Evolutionary conservation across 306 rosid species (phyloP).

Genomic region (Vigna hirtella): DNA sequence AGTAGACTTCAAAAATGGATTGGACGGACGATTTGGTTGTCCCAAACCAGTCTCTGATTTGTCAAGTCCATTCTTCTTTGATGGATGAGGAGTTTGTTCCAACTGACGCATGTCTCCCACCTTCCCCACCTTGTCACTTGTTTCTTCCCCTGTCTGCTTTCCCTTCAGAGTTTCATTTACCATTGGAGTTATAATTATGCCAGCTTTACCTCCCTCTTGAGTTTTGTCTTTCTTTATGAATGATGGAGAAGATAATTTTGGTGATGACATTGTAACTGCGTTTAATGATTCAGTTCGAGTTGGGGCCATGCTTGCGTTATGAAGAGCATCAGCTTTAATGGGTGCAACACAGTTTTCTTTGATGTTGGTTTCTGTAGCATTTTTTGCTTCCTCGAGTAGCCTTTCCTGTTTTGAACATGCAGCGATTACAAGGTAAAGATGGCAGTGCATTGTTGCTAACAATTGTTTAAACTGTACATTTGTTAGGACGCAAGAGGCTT

Average conservation of each 20-base stretch:
- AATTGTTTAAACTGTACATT: neutral
- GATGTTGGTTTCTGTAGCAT: constrained; percentile 40
- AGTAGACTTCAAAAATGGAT: constrained; percentile 86
- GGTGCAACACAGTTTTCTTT: constrained; percentile 48
- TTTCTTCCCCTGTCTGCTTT: constrained; percentile 43
- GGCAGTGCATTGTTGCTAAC: constrained; percentile 12
- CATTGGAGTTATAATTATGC: constrained; percentile 39
- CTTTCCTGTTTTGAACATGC: constrained; percentile 65
- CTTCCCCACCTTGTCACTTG: constrained; percentile 35
- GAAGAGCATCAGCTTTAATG: constrained; percentile 42
- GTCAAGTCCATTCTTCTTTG: constrained; percentile 51
- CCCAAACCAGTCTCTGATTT: constrained; percentile 53
- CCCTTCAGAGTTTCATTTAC: constrained; percentile 47
- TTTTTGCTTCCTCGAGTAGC: constrained; percentile 61
- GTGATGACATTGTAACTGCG: constrained; percentile 45
- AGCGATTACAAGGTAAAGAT: constrained; percentile 37
- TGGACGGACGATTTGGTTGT: constrained; percentile 61
- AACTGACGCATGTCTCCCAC: constrained; percentile 40
- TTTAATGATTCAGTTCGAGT: constrained; percentile 53
- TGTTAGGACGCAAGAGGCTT: constrained; percentile 38
- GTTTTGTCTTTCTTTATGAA: constrained; percentile 67
- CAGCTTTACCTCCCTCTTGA: constrained; percentile 57
- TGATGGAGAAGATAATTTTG: constrained; percentile 64
- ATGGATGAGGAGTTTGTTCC: constrained; percentile 46
- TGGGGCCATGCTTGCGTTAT: constrained; percentile 42